Percentiles rank a stretch among this genome's conserved stretches.
phyloP scores from a whole-genome alignment of 371 early-diverging fungal genomes.

The Zychaea mexicana region DNA sequence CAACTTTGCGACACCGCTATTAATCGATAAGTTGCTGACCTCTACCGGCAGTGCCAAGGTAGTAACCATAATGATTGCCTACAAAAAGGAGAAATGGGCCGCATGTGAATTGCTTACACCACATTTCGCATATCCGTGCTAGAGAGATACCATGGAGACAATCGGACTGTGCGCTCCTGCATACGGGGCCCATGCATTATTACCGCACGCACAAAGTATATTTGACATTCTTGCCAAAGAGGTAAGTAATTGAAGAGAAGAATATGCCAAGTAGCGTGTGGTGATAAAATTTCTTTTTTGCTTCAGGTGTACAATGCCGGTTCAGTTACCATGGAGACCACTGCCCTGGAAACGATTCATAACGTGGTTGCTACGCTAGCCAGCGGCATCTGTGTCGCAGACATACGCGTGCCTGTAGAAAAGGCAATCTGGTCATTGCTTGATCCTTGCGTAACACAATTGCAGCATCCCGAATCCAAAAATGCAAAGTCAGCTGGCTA shows the following conservation, averaged over 20 bases:
- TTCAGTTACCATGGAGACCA: conserved; percentile 66
- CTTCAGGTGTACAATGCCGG: conserved; percentile 67
- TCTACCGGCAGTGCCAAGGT: conserved; percentile 88
- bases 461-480: conserved; percentile 77
- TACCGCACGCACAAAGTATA: conserved; percentile 65
- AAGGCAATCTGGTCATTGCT: conserved; percentile 62
- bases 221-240: conserved; percentile 72
- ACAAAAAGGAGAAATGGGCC: background rate
- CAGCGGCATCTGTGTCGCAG: conserved; percentile 27
- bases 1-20: conserved; percentile 76
- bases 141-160: conserved; percentile 87
- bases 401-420: conserved; percentile 52
- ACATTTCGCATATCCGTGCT: too few species aligned
- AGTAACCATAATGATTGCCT: conserved; percentile 1
- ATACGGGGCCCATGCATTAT: conserved; percentile 66
- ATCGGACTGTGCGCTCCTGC: conserved; percentile 75
- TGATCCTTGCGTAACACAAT: conserved; percentile 63
- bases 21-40: conserved; percentile 88
- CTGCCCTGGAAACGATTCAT: conserved; percentile 59
- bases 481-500: conserved; percentile 69
- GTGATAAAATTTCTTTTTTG: background rate
- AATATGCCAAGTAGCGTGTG: conserved; percentile 12
- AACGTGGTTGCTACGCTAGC: conserved; percentile 60
- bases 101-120: too few species aligned
- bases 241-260: conserved; percentile 49